phyloP scores from a whole-genome alignment of 2,329 filamentous ascomycete genomes.

The Aureobasidium leucospermi region DNA sequence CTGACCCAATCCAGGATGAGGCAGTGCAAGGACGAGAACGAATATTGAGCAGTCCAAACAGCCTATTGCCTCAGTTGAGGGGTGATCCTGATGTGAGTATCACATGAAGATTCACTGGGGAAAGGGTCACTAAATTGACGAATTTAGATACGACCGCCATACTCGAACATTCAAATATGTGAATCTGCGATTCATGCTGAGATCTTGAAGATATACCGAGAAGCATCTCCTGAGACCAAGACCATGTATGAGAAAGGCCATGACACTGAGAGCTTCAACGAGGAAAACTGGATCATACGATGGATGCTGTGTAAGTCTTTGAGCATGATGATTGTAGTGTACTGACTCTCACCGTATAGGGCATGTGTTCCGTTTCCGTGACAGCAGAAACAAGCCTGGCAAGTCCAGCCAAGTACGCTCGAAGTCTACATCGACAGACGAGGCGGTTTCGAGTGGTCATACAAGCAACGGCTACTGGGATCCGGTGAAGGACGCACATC shows the following conservation, averaged over 20 bases:
- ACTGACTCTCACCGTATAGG: neutral
- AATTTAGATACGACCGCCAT: slow-evolving; percentile 27
- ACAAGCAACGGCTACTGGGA: slow-evolving; percentile 24
- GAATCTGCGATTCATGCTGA: slow-evolving; percentile 42
- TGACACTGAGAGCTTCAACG: slow-evolving; percentile 33
- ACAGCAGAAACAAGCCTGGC: slow-evolving; percentile 27
- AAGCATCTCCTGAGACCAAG: slow-evolving; percentile 32
- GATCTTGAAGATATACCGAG: slow-evolving; percentile 34
- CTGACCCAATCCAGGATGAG: slow-evolving; percentile 30
- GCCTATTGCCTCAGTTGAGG: slow-evolving; percentile 32
- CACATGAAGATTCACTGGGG: neutral
- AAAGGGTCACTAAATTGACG: neutral
- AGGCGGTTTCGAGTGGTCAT: neutral
- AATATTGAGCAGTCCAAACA: slow-evolving; percentile 32
- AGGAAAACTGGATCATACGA: slow-evolving; percentile 45
- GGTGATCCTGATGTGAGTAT: slow-evolving; percentile 22
- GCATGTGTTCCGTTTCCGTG: slow-evolving; percentile 44
- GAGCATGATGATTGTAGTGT: neutral
- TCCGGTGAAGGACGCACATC: slow-evolving; percentile 21
- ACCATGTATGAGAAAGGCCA: slow-evolving; percentile 36
- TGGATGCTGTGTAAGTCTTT: slow-evolving; percentile 38
- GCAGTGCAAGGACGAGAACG: slow-evolving; percentile 35
- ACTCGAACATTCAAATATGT: slow-evolving; percentile 40
- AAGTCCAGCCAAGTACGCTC: neutral
- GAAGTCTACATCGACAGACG: neutral